Evolutionary conservation across 2,329 filamentous ascomycete species (phyloP).

Genomic region (Fusarium cyanostomum): DNA sequence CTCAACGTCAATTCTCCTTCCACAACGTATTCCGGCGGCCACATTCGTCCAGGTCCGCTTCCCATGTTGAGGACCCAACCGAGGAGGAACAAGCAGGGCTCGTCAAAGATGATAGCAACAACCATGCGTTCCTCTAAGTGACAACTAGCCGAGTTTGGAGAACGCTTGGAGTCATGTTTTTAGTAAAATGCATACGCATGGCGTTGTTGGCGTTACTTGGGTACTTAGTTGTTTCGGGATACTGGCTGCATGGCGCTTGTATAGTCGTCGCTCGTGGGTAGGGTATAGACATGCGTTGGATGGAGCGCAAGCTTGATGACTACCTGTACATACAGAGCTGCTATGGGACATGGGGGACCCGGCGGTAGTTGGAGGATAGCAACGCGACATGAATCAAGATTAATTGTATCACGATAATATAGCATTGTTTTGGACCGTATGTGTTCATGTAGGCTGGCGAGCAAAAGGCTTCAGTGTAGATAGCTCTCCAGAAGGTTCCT

Average conservation of each 20-base stretch:
- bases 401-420: slow-evolving; percentile 25
- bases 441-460: background rate
- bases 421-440: background rate
- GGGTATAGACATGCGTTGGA: slow-evolving; percentile 32
- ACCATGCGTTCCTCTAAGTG: slow-evolving; percentile 33
- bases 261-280: slow-evolving; percentile 34
- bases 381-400: slow-evolving; percentile 40
- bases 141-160: slow-evolving; percentile 9
- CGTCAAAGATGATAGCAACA: slow-evolving; percentile 67
- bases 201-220: slow-evolving; percentile 37
- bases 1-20: slow-evolving; percentile 89
- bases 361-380: slow-evolving; percentile 24
- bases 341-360: slow-evolving; percentile 6
- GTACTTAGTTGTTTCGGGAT: slow-evolving; percentile 6
- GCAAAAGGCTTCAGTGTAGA: too few species aligned
- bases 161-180: slow-evolving; percentile 4
- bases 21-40: slow-evolving; percentile 75
- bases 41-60: slow-evolving; percentile 44
- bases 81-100: slow-evolving; percentile 87
- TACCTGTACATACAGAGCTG: slow-evolving; percentile 35
- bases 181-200: slow-evolving; percentile 34
- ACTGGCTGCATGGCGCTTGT: slow-evolving; percentile 33
- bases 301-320: slow-evolving; percentile 40
- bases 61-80: slow-evolving; percentile 58
- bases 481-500: too few species aligned